These are phyloP conservation scores for Calonectria pseudoturangicola DNA, from an alignment of 2,329 filamentous ascomycete species.

Conservation along the genomic window DNA sequence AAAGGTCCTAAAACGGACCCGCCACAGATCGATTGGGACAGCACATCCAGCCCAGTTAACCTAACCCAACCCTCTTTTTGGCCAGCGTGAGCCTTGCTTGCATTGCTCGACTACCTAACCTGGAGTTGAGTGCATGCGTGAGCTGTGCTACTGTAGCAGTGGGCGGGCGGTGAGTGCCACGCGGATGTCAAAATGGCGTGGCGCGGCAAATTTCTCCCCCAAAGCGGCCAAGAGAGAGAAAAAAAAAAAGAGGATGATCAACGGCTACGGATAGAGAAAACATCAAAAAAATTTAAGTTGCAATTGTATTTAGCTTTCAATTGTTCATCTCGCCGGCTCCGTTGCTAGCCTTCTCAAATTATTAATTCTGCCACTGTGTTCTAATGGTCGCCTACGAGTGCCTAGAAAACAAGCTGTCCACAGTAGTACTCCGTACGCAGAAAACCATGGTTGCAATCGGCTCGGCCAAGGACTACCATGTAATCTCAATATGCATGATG, in stretches of 20 bases:
- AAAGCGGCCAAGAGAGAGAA: no score
- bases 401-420: constrained; percentile 1
- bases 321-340: no score
- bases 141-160: background rate
- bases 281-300: no score
- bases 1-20: constrained; percentile 28
- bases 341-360: no score
- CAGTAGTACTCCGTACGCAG: background rate
- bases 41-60: constrained; percentile 10
- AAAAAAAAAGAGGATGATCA: no score
- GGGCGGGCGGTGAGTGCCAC: constrained; percentile 33
- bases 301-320: no score
- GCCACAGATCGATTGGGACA: constrained; percentile 11
- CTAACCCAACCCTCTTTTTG: background rate
- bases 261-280: no score
- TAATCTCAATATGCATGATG: constrained; percentile 40
- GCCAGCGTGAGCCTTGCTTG: background rate
- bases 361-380: no score
- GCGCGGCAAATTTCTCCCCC: no score
- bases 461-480: constrained; percentile 24
- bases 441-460: constrained; percentile 12
- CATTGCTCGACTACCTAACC: constrained; percentile 27
- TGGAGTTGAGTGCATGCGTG: constrained; percentile 18
- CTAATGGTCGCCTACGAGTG: background rate
- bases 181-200: no score